phyloP scores from a whole-genome alignment of 2,329 filamentous ascomycete genomes.

The Phyllosticta capitalensis region DNA sequence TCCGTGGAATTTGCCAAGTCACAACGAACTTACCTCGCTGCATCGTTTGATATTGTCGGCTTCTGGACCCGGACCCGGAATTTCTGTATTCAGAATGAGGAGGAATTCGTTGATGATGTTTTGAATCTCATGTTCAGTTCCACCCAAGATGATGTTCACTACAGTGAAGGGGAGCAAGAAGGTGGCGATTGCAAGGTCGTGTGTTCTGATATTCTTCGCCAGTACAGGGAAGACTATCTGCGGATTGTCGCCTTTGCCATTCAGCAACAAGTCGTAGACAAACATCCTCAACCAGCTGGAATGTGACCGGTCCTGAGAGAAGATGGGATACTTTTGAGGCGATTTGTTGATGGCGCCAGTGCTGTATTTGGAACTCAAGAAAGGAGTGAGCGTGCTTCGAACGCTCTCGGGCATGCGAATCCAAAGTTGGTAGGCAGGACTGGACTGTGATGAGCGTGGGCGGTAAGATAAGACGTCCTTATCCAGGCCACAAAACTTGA shows the following conservation, averaged over 20 bases:
- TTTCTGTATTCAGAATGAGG: slow-evolving; percentile 58
- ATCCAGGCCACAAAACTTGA: slow-evolving; percentile 67
- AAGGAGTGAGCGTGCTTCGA: slow-evolving; percentile 76
- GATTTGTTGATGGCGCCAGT: slow-evolving; percentile 14
- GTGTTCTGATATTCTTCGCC: slow-evolving; percentile 71
- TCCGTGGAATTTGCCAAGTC: not conserved
- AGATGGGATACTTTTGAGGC: slow-evolving; percentile 60
- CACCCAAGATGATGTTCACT: slow-evolving; percentile 71
- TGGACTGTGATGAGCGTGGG: slow-evolving; percentile 45
- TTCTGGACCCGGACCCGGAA: slow-evolving; percentile 46
- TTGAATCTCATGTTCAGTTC: slow-evolving; percentile 52
- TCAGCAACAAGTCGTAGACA: slow-evolving; percentile 72
- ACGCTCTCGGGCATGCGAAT: slow-evolving; percentile 64
- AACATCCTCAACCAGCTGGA: slow-evolving; percentile 73
- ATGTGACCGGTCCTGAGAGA: slow-evolving; percentile 58
- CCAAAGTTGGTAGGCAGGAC: slow-evolving; percentile 65
- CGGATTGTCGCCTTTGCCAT: slow-evolving; percentile 64
- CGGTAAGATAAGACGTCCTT: slow-evolving; percentile 41
- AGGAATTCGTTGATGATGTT: slow-evolving; percentile 66
- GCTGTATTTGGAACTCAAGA: slow-evolving; percentile 69
- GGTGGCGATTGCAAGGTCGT: slow-evolving; percentile 75
- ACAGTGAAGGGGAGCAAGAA: slow-evolving; percentile 85
- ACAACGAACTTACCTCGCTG: slow-evolving; percentile 60
- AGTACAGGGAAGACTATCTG: slow-evolving; percentile 72
- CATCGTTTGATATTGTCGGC: slow-evolving; percentile 72